Evolutionary conservation across 2,329 filamentous ascomycete genomes (phyloP), one percentile per base, ranked within the genome.

Genomic region (Didymosphaeria variabile): DNA sequence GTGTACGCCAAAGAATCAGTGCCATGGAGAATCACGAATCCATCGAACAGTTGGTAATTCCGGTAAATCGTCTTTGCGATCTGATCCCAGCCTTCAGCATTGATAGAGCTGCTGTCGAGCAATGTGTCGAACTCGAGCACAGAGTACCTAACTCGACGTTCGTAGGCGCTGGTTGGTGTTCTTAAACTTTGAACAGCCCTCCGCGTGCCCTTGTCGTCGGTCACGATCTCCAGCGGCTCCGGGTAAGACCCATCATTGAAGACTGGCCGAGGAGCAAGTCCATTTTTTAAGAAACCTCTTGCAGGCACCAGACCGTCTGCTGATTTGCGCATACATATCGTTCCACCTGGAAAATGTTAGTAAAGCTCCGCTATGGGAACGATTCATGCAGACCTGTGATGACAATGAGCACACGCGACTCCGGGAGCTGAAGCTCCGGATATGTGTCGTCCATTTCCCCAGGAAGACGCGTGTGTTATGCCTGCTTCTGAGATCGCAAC

Each of bases 1-100:
- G 93, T 95, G 79, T 97, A 97, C 2, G 82, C 91, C 55, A 97
- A 83, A 47, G 92, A 96, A 79, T 97, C 93, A 7, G 93, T 97
- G 62, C 93, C 93, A 77, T 97, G 93, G 36, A 97, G 87, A 44
- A 97, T 89, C 23, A 97, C 92, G 73, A 97, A 97, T 21, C 91
- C 93, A 76, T 97, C 94, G 72, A 93, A 97, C 0, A 92, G 85
- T 64, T 90, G 89, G 78, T 97, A 97, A 79, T 97, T 97, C 65
- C 90, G 88, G 68, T 88, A 86, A 67, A 97, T 87, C n/a, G 90
- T 87, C 54, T 85, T 81, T 0, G 93, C 92, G 74, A 97, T 95
- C 73, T 93, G 87, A 12, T 91, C 89, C 94, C 93, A 97, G 60
- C 93, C 93, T 46, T 87, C 86, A 19, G 92, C 91, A 62, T 93